Percentiles rank a stretch among this genome's conserved stretches.
phyloP scores from a whole-genome alignment of 1,284 basidiomycete genomes.

The Volvariella surrecta region DNA sequence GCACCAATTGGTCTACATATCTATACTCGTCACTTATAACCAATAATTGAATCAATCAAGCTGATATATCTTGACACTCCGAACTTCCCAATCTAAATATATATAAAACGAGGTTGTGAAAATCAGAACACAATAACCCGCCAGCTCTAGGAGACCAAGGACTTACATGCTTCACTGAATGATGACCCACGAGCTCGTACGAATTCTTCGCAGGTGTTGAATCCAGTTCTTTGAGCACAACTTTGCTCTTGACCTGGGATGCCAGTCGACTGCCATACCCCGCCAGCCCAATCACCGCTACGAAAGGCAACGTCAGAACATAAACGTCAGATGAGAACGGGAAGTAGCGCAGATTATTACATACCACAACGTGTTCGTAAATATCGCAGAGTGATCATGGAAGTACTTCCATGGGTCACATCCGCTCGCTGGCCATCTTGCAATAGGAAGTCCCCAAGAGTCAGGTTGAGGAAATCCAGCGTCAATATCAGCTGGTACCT shows the following conservation, averaged over 20 bases:
- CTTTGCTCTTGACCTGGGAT: constrained; percentile 74
- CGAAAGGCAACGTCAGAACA: constrained; percentile 1
- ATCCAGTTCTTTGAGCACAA: constrained; percentile 78
- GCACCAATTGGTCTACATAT: too few relatives aligned
- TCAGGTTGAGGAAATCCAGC: constrained; percentile 59
- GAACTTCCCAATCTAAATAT: constrained; percentile 66
- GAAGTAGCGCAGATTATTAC: constrained; percentile 15
- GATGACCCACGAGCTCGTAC: constrained; percentile 62
- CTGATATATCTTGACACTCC: constrained; percentile 59
- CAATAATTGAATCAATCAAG: constrained; percentile 1
- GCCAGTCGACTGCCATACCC: constrained; percentile 63
- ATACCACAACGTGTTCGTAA: constrained; percentile 76
- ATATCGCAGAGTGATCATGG: constrained; percentile 66
- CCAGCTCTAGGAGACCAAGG: background rate
- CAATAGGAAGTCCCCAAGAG: constrained; percentile 69
- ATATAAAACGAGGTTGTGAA: constrained; percentile 7
- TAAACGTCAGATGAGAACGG: constrained; percentile 6
- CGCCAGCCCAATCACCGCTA: constrained; percentile 84
- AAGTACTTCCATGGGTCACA: constrained; percentile 77
- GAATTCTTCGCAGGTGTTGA: constrained; percentile 69
- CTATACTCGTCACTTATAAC: too few relatives aligned
- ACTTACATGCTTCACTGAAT: constrained; percentile 75
- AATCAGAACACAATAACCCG: constrained; percentile 4
- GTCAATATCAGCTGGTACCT: constrained; percentile 69
- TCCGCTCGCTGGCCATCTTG: constrained; percentile 58